These are phyloP conservation scores for Neonectria punicea DNA, from an alignment of 2,329 filamentous ascomycete genomes.

Conservation along the genomic window DNA sequence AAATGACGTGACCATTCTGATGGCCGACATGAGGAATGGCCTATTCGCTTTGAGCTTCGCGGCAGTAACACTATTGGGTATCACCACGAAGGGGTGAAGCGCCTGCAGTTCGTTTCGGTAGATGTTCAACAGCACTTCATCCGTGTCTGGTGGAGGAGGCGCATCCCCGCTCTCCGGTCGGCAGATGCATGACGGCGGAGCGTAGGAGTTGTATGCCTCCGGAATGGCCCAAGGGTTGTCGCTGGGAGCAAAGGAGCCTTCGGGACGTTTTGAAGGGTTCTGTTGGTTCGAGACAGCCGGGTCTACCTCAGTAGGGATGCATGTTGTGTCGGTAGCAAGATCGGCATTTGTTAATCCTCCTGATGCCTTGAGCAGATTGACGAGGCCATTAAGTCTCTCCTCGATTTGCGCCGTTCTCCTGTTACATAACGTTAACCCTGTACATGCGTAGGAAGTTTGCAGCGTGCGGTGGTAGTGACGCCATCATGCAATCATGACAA, in stretches of 20 bases:
- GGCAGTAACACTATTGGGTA: constrained; percentile 51
- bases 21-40: constrained; percentile 61
- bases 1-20: constrained; percentile 62
- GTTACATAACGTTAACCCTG: constrained; percentile 8
- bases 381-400: constrained; percentile 60
- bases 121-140: constrained; percentile 57
- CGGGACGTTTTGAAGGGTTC: constrained; percentile 35
- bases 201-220: constrained; percentile 57
- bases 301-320: constrained; percentile 43
- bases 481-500: constrained; percentile 16
- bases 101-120: constrained; percentile 57
- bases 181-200: constrained; percentile 60
- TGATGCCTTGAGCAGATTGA: constrained; percentile 58
- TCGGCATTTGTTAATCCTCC: constrained; percentile 48
- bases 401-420: constrained; percentile 63
- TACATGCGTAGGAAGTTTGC: not conserved
- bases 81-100: constrained; percentile 59
- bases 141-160: constrained; percentile 54
- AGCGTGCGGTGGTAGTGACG: not conserved
- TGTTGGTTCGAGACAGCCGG: constrained; percentile 38
- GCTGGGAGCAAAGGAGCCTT: constrained; percentile 24
- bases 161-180: constrained; percentile 53
- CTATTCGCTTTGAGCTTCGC: constrained; percentile 50
- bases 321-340: constrained; percentile 40
- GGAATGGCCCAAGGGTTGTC: constrained; percentile 49